phyloP scores from a whole-genome alignment of 2,329 filamentous ascomycete species.

The Madurella fahalii region DNA sequence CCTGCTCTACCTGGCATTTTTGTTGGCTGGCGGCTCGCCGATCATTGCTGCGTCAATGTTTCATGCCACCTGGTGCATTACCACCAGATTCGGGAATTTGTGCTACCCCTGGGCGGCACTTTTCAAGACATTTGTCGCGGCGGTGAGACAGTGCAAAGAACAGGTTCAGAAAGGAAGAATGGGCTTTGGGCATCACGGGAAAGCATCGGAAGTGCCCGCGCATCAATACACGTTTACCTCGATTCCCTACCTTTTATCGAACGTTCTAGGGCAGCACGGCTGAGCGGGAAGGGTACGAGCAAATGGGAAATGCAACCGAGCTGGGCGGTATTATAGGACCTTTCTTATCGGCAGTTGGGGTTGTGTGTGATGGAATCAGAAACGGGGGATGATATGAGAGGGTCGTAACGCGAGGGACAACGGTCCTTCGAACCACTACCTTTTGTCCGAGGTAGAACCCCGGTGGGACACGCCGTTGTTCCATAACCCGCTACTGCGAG shows the following conservation, averaged over 20 bases:
- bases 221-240: too few species aligned
- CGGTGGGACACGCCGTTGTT: too few species aligned
- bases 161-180: background rate
- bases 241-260: background rate
- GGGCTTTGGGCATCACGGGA: background rate
- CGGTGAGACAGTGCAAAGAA: background rate
- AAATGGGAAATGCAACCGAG: background rate
- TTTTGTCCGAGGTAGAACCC: too few species aligned
- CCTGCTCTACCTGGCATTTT: background rate
- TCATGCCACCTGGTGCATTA: background rate
- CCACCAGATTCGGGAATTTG: background rate
- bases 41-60: constrained; percentile 3
- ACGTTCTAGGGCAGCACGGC: background rate
- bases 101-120: background rate
- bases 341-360: constrained; percentile 4
- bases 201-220: background rate
- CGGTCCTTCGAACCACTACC: background rate
- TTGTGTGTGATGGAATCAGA: background rate
- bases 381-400: background rate
- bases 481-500: too few species aligned
- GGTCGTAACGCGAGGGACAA: background rate
- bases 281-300: background rate
- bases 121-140: background rate
- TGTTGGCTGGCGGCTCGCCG: constrained; percentile 3
- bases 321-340: background rate